phyloP scores from a whole-genome alignment of 768 basidiomycete genomes.

The Thelephora ganbajun region DNA sequence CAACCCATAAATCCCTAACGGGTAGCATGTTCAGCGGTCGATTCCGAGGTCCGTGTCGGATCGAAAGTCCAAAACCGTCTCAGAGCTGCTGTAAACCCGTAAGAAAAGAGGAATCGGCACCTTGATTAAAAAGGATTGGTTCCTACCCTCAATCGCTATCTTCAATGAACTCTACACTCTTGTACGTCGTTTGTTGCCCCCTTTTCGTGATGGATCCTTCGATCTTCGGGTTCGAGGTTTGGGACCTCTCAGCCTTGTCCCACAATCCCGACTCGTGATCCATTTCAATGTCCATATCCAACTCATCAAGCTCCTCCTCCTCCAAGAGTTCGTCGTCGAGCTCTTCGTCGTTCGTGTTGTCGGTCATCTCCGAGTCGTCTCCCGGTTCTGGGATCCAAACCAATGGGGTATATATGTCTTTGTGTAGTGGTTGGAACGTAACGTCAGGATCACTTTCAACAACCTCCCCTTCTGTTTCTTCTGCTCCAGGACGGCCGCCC shows the following conservation, averaged over 20 bases:
- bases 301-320: conserved; percentile 26
- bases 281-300: conserved; percentile 19
- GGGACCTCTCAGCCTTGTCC: conserved; percentile 10
- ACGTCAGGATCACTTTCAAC: conserved; percentile 6
- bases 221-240: neutral
- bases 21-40: too few species aligned
- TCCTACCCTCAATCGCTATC: conserved; percentile 10
- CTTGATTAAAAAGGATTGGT: too few species aligned
- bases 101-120: too few species aligned
- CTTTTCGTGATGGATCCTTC: conserved; percentile 1
- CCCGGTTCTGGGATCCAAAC: conserved; percentile 14
- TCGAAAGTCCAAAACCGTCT: too few species aligned
- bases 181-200: conserved; percentile 4
- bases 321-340: conserved; percentile 26
- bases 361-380: conserved; percentile 16
- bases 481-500: conserved; percentile 2
- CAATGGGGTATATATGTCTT: conserved; percentile 22
- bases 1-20: too few species aligned
- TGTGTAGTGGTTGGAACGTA: conserved; percentile 12
- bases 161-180: conserved; percentile 10
- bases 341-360: conserved; percentile 22
- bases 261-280: conserved; percentile 29
- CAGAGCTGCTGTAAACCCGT: too few species aligned
- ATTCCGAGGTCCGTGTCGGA: too few species aligned
- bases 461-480: conserved; percentile 4